Conservation (phyloP, 2,329 filamentous ascomycete species). For the Furcasterigmium sp. region DNA sequence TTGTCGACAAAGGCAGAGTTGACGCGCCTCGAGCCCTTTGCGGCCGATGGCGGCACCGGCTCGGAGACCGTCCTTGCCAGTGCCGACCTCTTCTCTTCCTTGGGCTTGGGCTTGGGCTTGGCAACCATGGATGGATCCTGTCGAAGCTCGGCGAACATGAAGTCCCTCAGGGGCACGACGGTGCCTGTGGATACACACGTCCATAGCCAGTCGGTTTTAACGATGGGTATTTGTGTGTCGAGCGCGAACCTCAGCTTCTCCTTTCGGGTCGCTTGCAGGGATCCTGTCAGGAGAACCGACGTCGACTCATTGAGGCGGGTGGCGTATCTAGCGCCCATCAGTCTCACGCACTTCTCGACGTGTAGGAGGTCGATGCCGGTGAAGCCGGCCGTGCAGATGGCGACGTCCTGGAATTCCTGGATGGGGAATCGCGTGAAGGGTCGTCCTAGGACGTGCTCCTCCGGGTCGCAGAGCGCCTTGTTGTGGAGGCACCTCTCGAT, state of each 20-base stretch:
- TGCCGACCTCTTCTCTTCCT: slow-evolving; percentile 3
- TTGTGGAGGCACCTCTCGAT: slow-evolving; percentile 81
- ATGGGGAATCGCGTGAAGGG: slow-evolving; percentile 72
- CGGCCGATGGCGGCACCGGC: slow-evolving; percentile 1
- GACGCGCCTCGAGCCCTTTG: neutral
- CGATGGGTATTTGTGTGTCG: slow-evolving; percentile 73
- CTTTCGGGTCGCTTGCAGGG: slow-evolving; percentile 48
- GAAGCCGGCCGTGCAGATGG: slow-evolving; percentile 78
- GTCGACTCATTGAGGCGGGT: slow-evolving; percentile 67
- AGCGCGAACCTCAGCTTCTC: slow-evolving; percentile 78
- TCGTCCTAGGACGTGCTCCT: slow-evolving; percentile 65
- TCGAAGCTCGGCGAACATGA: slow-evolving; percentile 40
- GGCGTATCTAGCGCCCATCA: slow-evolving; percentile 77
- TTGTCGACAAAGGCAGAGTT: slow-evolving; percentile 27
- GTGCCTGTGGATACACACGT: slow-evolving; percentile 61
- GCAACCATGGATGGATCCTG: slow-evolving; percentile 4
- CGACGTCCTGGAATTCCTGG: slow-evolving; percentile 61
- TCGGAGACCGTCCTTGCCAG: slow-evolving; percentile 10
- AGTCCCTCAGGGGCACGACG: slow-evolving; percentile 38
- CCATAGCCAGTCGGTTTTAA: slow-evolving; percentile 80
- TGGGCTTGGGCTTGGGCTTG: slow-evolving; percentile 5
- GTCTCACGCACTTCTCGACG: slow-evolving; percentile 67
- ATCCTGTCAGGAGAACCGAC: slow-evolving; percentile 74
- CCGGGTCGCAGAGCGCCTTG: slow-evolving; percentile 65
- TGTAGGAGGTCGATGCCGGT: slow-evolving; percentile 80